Evolutionary conservation across 176 grass and related monocot species (phyloP), one percentile per base, ranked within the genome.

Genomic region (Musa schizocarpa): DNA sequence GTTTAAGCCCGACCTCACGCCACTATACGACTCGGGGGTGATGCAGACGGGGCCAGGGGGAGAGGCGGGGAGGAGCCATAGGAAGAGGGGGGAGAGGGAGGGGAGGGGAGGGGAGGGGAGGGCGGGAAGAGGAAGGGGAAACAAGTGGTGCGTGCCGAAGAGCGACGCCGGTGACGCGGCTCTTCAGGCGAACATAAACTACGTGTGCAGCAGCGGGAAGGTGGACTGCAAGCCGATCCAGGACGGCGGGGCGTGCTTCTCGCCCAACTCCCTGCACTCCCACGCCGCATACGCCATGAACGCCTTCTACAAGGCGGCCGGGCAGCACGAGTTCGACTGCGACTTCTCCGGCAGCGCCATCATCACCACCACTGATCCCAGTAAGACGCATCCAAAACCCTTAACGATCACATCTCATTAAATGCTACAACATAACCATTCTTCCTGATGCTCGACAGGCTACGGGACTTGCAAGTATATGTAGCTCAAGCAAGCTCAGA

Each of bases 111-210:
- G 82, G 8, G 75, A 79, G 51, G 29, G 22, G 16, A 70, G 13
- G 1, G 24, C 9, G 43, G 9, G 22, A 9, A 1, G 17, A 2
- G n/a, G 16, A 1, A 74, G 65, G 1, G 80, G 82, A 8, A 77
- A 80, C 43, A 81, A 80, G 62, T 98, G 94, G 94, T 98, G 94
- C 20, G 88, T 98, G 11, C 71, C 84, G 29, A 98, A 87, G 85
- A 13, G 55, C 0, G 64, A 79, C 3, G 86, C 75, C 1, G 78
- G 25, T 2, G 53, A 50, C 0, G 64, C 56, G 13, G 78, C 80
- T 63, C 78, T 93, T 68, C 88, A 91, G 88, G 81, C 84, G 68
- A 98, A 93, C 80, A 93, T 98, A 73, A 87, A 87, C 77, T 92
- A 85, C 11, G 82, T 77, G 2, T 92, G 90, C 34, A 43, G 78